Percentiles rank a stretch among this genome's conserved stretches.
phyloP scores from a whole-genome alignment of 352 stramenopile genomes.

The Poterioochromonas sp. region DNA sequence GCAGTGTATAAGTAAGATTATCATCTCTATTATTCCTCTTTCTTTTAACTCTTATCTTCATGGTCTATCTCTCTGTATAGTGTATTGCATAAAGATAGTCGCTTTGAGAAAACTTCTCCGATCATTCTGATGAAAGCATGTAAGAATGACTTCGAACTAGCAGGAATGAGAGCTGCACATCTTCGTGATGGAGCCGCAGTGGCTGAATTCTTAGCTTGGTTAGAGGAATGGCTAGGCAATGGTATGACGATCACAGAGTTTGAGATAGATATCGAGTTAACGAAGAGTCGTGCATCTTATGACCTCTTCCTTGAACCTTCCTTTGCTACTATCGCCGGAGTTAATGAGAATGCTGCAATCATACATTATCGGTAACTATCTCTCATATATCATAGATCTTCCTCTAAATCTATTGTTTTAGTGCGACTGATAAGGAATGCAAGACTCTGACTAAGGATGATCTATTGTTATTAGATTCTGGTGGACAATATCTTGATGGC shows the following conservation, averaged over 20 bases:
- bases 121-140: slow-evolving; percentile 44
- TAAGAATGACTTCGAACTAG: slow-evolving; percentile 87
- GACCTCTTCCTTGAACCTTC: slow-evolving; percentile 74
- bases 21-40: no score
- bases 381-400: background rate
- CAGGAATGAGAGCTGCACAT: slow-evolving; percentile 85
- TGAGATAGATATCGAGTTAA: slow-evolving; percentile 60
- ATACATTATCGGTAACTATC: slow-evolving; percentile 56
- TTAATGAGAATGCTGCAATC: slow-evolving; percentile 76
- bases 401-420: slow-evolving; percentile 37
- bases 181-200: slow-evolving; percentile 87
- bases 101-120: background rate
- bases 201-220: slow-evolving; percentile 82
- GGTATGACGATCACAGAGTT: slow-evolving; percentile 46
- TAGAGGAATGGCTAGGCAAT: slow-evolving; percentile 53
- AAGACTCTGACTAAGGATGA: slow-evolving; percentile 70
- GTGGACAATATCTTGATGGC: slow-evolving; percentile 94
- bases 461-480: slow-evolving; percentile 97
- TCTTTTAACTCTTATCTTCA: background rate
- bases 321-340: slow-evolving; percentile 96
- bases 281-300: background rate
- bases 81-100: background rate
- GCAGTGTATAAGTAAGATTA: background rate
- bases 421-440: slow-evolving; percentile 64
- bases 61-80: background rate